Conservation (phyloP, 306 rosid species). For the Dalbergia oliveri region DNA sequence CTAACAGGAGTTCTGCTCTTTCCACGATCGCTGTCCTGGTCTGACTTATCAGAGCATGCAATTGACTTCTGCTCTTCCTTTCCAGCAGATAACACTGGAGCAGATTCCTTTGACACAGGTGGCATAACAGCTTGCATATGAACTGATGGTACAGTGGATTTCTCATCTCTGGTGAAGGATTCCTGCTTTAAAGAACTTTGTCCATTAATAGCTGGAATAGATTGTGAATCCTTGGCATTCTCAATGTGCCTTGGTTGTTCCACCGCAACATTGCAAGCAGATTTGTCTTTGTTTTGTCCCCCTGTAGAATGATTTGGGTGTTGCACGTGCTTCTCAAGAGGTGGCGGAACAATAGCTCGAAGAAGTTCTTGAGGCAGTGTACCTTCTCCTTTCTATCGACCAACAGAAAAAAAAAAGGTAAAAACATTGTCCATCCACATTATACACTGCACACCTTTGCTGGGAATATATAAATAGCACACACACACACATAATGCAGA, state of each 20-base stretch:
- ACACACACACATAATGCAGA: constrained; percentile 17
- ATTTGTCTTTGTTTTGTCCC: constrained; percentile 69
- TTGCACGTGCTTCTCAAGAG: constrained; percentile 78
- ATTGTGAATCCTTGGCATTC: constrained; percentile 63
- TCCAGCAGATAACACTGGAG: constrained; percentile 58
- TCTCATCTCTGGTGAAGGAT: constrained; percentile 71
- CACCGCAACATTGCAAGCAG: constrained; percentile 63
- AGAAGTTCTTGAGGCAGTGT: constrained; percentile 98
- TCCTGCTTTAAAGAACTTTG: constrained; percentile 69
- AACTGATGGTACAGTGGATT: constrained; percentile 55
- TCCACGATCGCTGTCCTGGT: constrained; percentile 74
- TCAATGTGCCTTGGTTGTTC: constrained; percentile 65
- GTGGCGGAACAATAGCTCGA: constrained; percentile 88
- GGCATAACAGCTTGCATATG: constrained; percentile 64
- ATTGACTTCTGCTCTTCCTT: constrained; percentile 75
- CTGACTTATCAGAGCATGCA: constrained; percentile 64
- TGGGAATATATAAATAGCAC: constrained; percentile 21
- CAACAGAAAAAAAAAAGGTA: constrained; percentile 48
- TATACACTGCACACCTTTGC: constrained; percentile 32
- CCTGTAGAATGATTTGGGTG: constrained; percentile 66
- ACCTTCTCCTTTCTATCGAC: constrained; percentile 94
- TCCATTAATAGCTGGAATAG: constrained; percentile 59
- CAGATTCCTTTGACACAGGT: constrained; percentile 67
- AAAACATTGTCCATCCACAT: constrained; percentile 31
- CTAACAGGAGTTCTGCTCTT: constrained; percentile 59